phyloP scores from a whole-genome alignment of 768 basidiomycete genomes.

The Russula dissimulans region DNA sequence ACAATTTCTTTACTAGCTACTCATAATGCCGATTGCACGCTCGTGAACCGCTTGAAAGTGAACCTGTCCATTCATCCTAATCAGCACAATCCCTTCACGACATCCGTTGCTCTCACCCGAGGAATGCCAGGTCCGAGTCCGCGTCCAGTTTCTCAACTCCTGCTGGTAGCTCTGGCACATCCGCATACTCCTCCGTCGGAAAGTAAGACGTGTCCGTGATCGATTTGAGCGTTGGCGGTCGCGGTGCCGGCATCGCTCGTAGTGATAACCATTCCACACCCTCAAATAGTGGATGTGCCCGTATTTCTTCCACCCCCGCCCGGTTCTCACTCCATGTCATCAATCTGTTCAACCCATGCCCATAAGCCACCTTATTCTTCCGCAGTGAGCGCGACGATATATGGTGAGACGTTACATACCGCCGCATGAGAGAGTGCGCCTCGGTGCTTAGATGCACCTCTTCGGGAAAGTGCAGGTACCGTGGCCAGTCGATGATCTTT shows the following conservation, averaged over 20 bases:
- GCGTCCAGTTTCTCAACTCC: slow-evolving; percentile 34
- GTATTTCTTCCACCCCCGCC: slow-evolving; percentile 75
- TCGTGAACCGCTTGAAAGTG: slow-evolving; percentile 71
- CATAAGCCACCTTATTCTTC: not conserved
- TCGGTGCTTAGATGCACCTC: slow-evolving; percentile 92
- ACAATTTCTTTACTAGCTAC: no score
- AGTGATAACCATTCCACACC: slow-evolving; percentile 91
- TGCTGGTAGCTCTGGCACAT: slow-evolving; percentile 46
- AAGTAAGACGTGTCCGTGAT: slow-evolving; percentile 97
- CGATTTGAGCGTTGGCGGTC: slow-evolving; percentile 84
- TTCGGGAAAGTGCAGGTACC: slow-evolving; percentile 82
- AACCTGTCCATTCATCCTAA: slow-evolving; percentile 35
- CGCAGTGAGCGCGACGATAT: not conserved
- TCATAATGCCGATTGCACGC: slow-evolving; percentile 18
- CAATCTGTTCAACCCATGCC: slow-evolving; percentile 38
- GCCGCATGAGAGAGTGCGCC: slow-evolving; percentile 78
- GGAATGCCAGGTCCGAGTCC: slow-evolving; percentile 50
- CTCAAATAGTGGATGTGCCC: slow-evolving; percentile 83
- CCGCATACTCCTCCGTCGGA: slow-evolving; percentile 89
- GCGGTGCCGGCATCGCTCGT: slow-evolving; percentile 84
- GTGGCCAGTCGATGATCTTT: slow-evolving; percentile 93
- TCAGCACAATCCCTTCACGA: slow-evolving; percentile 7
- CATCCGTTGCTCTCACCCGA: slow-evolving; percentile 31
- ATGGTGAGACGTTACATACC: slow-evolving; percentile 36
- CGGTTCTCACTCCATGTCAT: slow-evolving; percentile 80